Evolutionary conservation across 495 filamentous ascomycete genomes (phyloP), one percentile per base, ranked within the genome.

Genomic region (Aspergillus saccharolyticus): DNA sequence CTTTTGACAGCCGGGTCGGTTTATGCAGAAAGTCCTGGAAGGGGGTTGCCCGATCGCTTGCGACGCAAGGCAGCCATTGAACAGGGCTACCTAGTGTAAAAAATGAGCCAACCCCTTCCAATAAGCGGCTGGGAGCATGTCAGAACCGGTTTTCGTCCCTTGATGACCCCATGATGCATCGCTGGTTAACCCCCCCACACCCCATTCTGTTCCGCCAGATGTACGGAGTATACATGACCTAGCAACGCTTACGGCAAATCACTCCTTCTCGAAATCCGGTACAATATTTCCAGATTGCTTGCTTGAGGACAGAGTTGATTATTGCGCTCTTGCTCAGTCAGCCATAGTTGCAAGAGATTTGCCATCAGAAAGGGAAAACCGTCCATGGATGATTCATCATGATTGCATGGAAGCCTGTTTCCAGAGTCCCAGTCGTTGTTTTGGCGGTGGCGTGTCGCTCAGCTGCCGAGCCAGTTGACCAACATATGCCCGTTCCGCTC

Each of bases 401-500:
- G 52, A 46, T n/a, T 52, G 45, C 17, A 54, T 28, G 19, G 59
- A 57, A 4, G 55, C 24, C 54, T 53, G 55, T 52, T 42, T 61
- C 59, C 59, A 61, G 42, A 61, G 18, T 39, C 59, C 55, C 20
- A 56, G 52, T 57, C 51, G 53, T 39, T 44, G 58, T 10, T 56
- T 55, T 33, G 28, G 58, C n/a, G 50, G 43, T 54, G 44, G 53
- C 20, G 54, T 45, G 21, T 49, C 46, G 4, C 66, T 56, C 59
- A 76, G 48, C 20, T 70, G 63, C 7, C 64, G 67, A 6, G 72
- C 70, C 15, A 71, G 63, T 14, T 60, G 63, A 58, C 71, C 61
- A 51, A 78, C 70, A 66, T 66, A 70, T 42, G 60, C 55, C 42
- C 61, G 64, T 59, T 82, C 78, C 6, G 68, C 62, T 10, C 56